Evolutionary conservation across 2,329 filamentous ascomycete species (phyloP), one percentile per base, ranked within the genome.

Genomic region (Immersiporthe knoxdaviesiana): DNA sequence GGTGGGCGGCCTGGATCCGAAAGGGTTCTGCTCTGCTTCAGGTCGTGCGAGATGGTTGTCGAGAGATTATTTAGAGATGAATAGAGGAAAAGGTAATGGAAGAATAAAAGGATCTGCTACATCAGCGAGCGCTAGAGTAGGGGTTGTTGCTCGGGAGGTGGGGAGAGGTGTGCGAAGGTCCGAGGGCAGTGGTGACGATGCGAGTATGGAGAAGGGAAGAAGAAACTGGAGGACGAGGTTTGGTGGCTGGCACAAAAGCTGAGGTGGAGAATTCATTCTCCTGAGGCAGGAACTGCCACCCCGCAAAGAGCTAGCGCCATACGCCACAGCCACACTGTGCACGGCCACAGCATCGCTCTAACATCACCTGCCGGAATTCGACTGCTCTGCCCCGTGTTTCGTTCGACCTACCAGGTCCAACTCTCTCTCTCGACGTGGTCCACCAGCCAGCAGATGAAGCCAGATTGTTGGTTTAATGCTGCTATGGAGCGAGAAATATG

Each of bases 1-100:
- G 35, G 44, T 66, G 67, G 67, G 67, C 63, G 69, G 66, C 66
- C 61, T 63, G 66, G 63, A 66, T 58, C 62, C 63, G 69, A 47
- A 58, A 18, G 32, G 32, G 50, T 44, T 37, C 59, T 41, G 59
- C 59, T 62, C 7, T 27, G 24, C 66, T 68, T 64, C 62, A 68
- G 59, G 64, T 54, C 47, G 63, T 35, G 24, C 27, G 39, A 62
- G 37, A 56, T 44, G 50, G 50, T 56, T 44, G 27, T 16, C 7
- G 21, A n/a, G 35, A 37, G 62, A 37, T 67, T 44, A 58, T 60
- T 60, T 58, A 56, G 56, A 54, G 32, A 44, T 66, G 24, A 56
- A 52, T 56, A 35, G 35, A 35, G 61, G n/a, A 39, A 47, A n/a
- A 50, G 41, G 32, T 37, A 60, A 24, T 35, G 35, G 35, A 35